Percentiles rank a stretch among this genome's conserved stretches.
Conservation (phyloP, 2,329 filamentous ascomycete genomes). For the Colletotrichum lindemuthianum region DNA sequence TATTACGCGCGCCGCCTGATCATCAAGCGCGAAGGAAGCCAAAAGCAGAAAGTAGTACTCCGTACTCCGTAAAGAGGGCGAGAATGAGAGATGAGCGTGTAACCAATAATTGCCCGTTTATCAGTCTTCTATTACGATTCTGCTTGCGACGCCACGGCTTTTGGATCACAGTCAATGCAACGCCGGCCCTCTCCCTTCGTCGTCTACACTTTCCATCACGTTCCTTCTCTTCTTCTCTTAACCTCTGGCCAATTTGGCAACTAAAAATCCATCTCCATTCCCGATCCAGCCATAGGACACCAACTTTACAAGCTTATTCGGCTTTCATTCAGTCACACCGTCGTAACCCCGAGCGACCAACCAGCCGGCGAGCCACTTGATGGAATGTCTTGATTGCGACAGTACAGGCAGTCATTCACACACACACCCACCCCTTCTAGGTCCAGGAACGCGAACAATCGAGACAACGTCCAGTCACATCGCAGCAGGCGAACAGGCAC, state of each 20-base stretch:
- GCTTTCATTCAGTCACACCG: slow-evolving; percentile 8
- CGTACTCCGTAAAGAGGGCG: too few relatives aligned
- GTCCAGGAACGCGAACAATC: slow-evolving; percentile 28
- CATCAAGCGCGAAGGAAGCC: background rate
- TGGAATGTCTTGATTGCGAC: background rate
- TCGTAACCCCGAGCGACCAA: slow-evolving; percentile 23
- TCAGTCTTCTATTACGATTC: background rate
- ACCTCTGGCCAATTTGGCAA: background rate
- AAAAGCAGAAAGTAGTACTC: slow-evolving; percentile 1
- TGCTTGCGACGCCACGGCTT: slow-evolving; percentile 14
- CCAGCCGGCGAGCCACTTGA: slow-evolving; percentile 3
- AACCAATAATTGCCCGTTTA: slow-evolving; percentile 19
- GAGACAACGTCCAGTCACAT: slow-evolving; percentile 17
- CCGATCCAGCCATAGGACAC: slow-evolving; percentile 12
- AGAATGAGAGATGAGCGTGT: slow-evolving; percentile 21
- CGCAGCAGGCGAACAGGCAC: background rate
- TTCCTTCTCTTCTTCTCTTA: slow-evolving; percentile 4
- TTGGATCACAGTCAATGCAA: slow-evolving; percentile 24
- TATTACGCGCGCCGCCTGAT: slow-evolving; percentile 15
- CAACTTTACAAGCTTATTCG: background rate
- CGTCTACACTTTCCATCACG: background rate
- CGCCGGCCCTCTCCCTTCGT: background rate
- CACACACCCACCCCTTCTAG: slow-evolving; percentile 8
- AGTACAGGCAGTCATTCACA: background rate
- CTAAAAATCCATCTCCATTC: slow-evolving; percentile 14